These are phyloP conservation scores for Chlamydomonas incerta DNA, from an alignment of 139 green algal species.

Conservation along the genomic window DNA sequence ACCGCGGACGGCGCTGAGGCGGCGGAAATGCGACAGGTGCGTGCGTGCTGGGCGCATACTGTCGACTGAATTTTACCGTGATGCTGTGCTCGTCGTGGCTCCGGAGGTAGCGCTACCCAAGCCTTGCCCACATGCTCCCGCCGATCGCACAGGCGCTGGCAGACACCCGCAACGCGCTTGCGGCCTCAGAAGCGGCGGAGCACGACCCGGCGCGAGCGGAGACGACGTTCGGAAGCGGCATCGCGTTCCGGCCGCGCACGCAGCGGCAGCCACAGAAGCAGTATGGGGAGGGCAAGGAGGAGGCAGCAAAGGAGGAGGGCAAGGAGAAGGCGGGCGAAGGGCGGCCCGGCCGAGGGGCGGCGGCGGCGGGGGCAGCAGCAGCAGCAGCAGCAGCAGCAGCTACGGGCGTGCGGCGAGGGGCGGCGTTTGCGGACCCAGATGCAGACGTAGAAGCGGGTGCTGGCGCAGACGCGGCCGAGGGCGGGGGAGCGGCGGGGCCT, in stretches of 20 bases:
- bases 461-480: not conserved
- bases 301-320: not conserved
- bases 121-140: no score
- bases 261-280: constrained; percentile 13
- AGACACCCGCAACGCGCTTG: not conserved
- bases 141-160: constrained; percentile 12
- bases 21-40: constrained; percentile 22
- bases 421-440: not conserved
- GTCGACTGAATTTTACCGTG: not conserved
- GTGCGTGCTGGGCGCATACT: not conserved
- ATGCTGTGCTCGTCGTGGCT: not conserved
- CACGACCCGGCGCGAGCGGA: constrained; percentile 29
- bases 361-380: not conserved
- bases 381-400: not conserved
- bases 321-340: not conserved
- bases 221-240: constrained; percentile 25
- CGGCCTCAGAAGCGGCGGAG: not conserved
- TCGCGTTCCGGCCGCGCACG: constrained; percentile 22
- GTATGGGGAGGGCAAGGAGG: not conserved
- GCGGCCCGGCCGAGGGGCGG: not conserved
- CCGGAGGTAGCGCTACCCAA: no score
- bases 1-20: not conserved
- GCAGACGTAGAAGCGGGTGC: not conserved
- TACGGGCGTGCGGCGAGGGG: not conserved
- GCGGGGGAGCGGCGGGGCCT: not conserved